These are phyloP conservation scores for Diplocarpon rosae DNA, from an alignment of 2,329 filamentous ascomycete genomes.

Conservation along the genomic window DNA sequence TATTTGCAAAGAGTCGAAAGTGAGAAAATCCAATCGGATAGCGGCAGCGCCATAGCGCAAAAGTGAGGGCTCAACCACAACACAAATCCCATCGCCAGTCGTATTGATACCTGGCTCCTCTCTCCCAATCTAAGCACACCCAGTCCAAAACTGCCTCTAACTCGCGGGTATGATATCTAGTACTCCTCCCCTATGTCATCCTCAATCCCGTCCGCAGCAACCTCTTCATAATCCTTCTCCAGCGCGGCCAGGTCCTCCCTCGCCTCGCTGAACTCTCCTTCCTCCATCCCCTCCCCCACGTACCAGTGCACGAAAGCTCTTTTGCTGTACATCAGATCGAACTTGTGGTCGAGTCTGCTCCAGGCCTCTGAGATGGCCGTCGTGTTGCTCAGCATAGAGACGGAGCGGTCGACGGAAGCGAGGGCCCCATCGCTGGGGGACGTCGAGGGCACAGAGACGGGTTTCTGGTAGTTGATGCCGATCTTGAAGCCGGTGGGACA, in stretches of 20 bases:
- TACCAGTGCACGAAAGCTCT: conserved; percentile 64
- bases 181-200: conserved; percentile 34
- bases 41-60: too few species aligned
- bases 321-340: conserved; percentile 61
- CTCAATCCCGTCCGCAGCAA: conserved; percentile 43
- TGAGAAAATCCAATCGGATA: too few species aligned
- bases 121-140: too few species aligned
- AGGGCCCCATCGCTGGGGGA: conserved; percentile 34
- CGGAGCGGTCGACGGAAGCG: conserved; percentile 41
- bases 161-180: neutral
- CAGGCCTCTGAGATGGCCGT: conserved; percentile 57
- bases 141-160: too few species aligned
- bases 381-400: conserved; percentile 56
- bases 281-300: conserved; percentile 60
- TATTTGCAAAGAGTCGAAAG: too few species aligned
- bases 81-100: too few species aligned
- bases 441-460: conserved; percentile 36
- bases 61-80: too few species aligned
- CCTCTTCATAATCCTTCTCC: conserved; percentile 56
- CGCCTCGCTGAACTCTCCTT: conserved; percentile 56
- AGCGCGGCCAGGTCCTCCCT: conserved; percentile 54
- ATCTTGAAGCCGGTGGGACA: conserved; percentile 60
- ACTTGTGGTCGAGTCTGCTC: conserved; percentile 54
- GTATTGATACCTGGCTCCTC: too few species aligned
- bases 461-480: conserved; percentile 56